These are phyloP conservation scores for Leishmania mexicana DNA, from an alignment of 208 protist genomes.

Conservation along the genomic window DNA sequence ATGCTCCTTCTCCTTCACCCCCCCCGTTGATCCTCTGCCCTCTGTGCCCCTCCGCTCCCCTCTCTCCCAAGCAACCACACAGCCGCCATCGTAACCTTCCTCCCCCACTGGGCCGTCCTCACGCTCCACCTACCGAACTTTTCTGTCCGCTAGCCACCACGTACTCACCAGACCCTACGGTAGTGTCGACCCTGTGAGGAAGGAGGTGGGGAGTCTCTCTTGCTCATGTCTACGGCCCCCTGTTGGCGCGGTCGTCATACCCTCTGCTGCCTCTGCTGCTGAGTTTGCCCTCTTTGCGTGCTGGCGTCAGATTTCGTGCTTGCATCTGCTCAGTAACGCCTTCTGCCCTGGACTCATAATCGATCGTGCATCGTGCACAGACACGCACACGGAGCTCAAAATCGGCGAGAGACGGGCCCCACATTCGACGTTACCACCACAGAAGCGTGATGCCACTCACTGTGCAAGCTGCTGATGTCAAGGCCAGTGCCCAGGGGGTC, in stretches of 20 bases:
- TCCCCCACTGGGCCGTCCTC: background rate
- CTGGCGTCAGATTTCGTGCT: background rate
- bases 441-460: slow-evolving; percentile 9
- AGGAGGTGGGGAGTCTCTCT: background rate
- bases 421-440: background rate
- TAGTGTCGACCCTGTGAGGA: background rate
- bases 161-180: background rate
- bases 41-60: background rate
- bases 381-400: background rate
- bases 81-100: background rate
- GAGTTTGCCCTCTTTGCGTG: background rate
- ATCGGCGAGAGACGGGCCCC: background rate
- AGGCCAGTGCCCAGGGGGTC: slow-evolving; percentile 6
- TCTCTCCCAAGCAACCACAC: no score
- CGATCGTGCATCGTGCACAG: background rate
- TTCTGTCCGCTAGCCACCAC: background rate
- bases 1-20: background rate
- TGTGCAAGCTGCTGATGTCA: background rate
- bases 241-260: background rate
- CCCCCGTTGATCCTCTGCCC: background rate
- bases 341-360: background rate
- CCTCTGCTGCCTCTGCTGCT: background rate
- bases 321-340: background rate
- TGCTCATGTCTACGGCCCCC: background rate
- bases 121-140: background rate